Conservation (phyloP, 164 flowering plant genomes). For the Litsea cubeba region DNA sequence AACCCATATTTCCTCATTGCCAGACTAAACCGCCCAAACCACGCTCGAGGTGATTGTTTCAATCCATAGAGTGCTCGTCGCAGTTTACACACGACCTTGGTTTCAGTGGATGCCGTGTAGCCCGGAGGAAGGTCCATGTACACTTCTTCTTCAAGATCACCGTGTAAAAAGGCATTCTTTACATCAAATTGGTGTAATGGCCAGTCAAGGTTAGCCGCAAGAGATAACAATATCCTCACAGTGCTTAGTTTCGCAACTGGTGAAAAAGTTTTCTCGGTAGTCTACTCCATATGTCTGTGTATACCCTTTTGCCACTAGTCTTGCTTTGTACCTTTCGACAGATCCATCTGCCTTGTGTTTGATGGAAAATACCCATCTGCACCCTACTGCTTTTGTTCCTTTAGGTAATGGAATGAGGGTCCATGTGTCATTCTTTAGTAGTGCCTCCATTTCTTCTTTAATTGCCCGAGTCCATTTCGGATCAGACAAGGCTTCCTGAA, state of each 20-base stretch:
- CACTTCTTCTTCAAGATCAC: background rate
- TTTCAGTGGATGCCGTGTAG: background rate
- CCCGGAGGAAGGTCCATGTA: background rate
- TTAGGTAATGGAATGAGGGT: background rate
- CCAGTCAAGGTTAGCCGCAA: background rate
- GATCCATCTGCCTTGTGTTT: background rate
- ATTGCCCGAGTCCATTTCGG: background rate
- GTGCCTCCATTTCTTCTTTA: background rate
- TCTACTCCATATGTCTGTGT: background rate
- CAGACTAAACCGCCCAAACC: background rate
- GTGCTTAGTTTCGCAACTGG: background rate
- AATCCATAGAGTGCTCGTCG: background rate
- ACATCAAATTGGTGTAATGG: background rate
- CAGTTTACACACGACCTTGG: background rate
- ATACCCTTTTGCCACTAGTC: background rate
- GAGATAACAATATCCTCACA: background rate
- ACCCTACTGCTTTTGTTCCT: no score
- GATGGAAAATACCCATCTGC: no score
- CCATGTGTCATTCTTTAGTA: background rate
- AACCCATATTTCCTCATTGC: background rate
- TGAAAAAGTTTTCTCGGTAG: background rate
- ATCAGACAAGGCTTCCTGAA: background rate
- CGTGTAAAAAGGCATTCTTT: no score
- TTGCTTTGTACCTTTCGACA: background rate
- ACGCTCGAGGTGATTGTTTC: background rate